Evolutionary conservation across 805 yeast genomes (phyloP), one percentile per base, ranked within the genome.

Genomic region (Torulaspora franciscae): DNA sequence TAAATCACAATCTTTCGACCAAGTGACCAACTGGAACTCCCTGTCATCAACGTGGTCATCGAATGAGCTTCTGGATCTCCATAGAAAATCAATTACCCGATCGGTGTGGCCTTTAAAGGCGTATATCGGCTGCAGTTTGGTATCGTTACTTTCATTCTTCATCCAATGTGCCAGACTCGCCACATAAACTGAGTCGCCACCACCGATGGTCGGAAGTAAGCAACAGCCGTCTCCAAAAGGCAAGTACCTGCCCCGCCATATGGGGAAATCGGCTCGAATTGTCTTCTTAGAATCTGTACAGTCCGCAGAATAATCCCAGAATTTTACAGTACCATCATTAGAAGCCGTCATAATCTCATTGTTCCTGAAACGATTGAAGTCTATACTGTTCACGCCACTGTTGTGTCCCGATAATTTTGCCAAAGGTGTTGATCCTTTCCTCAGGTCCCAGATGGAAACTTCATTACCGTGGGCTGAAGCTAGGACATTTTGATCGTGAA

Each of bases 191-290:
- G 73, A 64, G 45, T 72, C 81, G 14, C 76, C 73, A 3, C 97
- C 97, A 0, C 96, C 96, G 40, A 95, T 69, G 46, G 85, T 72
- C 0, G 99, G 99, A 85, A 89, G 84, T 2, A 93, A 78, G 6
- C 93, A 87, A 59, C 91, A 85, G 1, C 95, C 83, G 27, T 75
- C 73, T 0, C 98, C 98, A 69, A 88, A 88, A 0, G 98, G 99
- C 29, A 90, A 70, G 46, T 83, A 81, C 37, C 98, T 69, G 0
- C 97, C 95, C 50, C 95, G 73, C 69, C 95, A 81, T 1, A 93
- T 86, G 0, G 98, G 97, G 61, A 83, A 91, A 33, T 77, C 84
- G 0, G 96, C 80, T 7, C 70, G 62, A 0, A 91, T 76, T 0
- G 83, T 77, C 27, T 76, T 76, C 5, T 72, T 66, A 0, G 95